These are phyloP conservation scores for Eremothecium sinecaudum DNA, from an alignment of 1,139 yeast genomes.

Conservation along the genomic window DNA sequence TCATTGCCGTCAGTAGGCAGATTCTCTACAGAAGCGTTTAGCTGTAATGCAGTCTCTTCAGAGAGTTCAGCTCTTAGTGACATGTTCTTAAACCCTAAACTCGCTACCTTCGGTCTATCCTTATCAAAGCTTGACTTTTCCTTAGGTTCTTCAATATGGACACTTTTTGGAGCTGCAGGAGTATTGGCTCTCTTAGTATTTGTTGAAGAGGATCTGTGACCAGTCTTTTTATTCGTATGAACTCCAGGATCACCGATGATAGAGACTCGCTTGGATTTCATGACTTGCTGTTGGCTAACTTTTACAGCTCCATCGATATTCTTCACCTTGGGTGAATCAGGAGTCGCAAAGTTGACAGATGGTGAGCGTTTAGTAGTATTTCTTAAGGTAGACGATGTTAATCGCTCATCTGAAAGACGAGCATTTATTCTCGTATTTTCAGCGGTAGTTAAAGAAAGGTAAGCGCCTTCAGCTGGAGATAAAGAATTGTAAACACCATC, in stretches of 20 bases:
- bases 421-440: slow-evolving; percentile 70
- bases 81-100: slow-evolving; percentile 33
- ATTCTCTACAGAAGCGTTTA: too few species aligned
- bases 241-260: too few species aligned
- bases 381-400: background rate
- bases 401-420: slow-evolving; percentile 37
- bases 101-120: slow-evolving; percentile 26
- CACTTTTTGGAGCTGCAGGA: background rate
- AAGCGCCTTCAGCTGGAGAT: slow-evolving; percentile 50
- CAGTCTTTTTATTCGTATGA: background rate
- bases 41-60: background rate
- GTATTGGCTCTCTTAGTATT: too few species aligned
- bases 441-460: slow-evolving; percentile 61
- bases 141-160: too few species aligned
- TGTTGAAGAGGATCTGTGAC: too few species aligned
- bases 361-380: background rate
- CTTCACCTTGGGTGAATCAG: too few species aligned
- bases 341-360: too few species aligned
- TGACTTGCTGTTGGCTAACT: too few species aligned
- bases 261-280: slow-evolving; percentile 1
- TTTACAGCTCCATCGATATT: too few species aligned
- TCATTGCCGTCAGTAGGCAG: background rate
- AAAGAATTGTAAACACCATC: slow-evolving; percentile 3
- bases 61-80: slow-evolving; percentile 31
- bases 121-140: slow-evolving; percentile 57